Evolutionary conservation across 805 yeast genomes (phyloP), one percentile per base, ranked within the genome.

Genomic region (Saturnispora sekii): DNA sequence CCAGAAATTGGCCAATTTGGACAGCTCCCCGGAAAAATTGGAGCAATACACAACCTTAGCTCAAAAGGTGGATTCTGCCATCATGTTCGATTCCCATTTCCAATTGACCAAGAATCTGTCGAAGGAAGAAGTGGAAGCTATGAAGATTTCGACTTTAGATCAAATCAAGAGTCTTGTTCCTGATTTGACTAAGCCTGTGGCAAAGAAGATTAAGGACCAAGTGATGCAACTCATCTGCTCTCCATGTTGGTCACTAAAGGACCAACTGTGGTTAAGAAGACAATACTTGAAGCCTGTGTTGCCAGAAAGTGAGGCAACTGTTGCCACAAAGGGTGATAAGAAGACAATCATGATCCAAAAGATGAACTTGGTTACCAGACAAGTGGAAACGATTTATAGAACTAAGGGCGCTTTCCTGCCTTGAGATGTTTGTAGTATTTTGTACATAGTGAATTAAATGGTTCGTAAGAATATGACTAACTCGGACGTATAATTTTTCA

Each of bases 331-430:
- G 48, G 58, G 56, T 41, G 74, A 74, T 47, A 77, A 77, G 55
- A 69, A 72, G 18, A 69, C 75, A 15, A 61, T 69, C 34, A 67
- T 73, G 11, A 67, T 74, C 44, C 73, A 74, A 52, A 72, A 79
- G 46, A 85, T 80, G 73, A 79, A 85, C 59, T 74, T 77, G 44
- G 69, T 64, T 17, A 69, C 69, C 38, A 68, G 76, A 51, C 67
- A 61, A 47, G 67, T 81, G 33, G 79, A 76, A 48, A 64, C 69
- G 6, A 65, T 81, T 47, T 68, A 73, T 45, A 75, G 83, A 63
- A 65, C 76, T 29, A 73, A 69, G 52, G 72, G 67, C 29, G 78
- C 79, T 9, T 76, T 75, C 46, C 39, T 56, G 18, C 45, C 48
- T 17, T 43, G 34, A 34, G 26, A 21, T 5, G 26, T 21, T 21